Percentiles rank a stretch among this genome's conserved stretches.
Evolutionary conservation across 805 yeast genomes (phyloP).

Genomic region (Candida yuanshanica): DNA sequence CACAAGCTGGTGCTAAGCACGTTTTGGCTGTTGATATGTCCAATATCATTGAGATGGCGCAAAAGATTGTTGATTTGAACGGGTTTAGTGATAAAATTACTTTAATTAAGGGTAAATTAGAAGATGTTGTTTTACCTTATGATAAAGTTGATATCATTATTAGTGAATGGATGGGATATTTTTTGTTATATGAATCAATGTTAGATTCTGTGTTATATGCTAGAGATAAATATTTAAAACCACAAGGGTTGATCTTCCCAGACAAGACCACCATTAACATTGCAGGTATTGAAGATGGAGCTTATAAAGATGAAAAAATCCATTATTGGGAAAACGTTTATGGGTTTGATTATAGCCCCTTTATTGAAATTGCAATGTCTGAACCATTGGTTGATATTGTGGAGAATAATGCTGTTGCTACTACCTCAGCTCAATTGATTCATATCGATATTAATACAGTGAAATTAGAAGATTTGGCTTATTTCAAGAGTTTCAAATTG

Average conservation of each 20-base stretch:
- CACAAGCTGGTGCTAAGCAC: slow-evolving; percentile 97
- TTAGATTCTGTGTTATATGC: slow-evolving; percentile 93
- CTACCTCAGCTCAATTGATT: slow-evolving; percentile 65
- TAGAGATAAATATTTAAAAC: slow-evolving; percentile 75
- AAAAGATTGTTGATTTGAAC: slow-evolving; percentile 74
- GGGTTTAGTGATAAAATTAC: slow-evolving; percentile 86
- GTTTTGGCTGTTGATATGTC: slow-evolving; percentile 98
- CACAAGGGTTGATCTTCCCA: slow-evolving; percentile 82
- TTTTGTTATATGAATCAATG: slow-evolving; percentile 94
- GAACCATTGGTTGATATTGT: slow-evolving; percentile 98
- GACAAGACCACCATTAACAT: slow-evolving; percentile 86
- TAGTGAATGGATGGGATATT: slow-evolving; percentile 99
- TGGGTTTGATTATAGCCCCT: slow-evolving; percentile 94
- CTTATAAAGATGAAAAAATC: slow-evolving; percentile 86
- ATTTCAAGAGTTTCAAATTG: slow-evolving; percentile 61
- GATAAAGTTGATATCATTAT: slow-evolving; percentile 90
- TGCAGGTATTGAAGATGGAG: slow-evolving; percentile 90
- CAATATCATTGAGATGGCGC: slow-evolving; percentile 94
- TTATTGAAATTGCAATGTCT: slow-evolving; percentile 75
- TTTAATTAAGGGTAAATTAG: slow-evolving; percentile 85
- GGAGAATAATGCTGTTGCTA: slow-evolving; percentile 65
- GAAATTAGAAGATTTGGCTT: slow-evolving; percentile 73
- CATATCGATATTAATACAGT: slow-evolving; percentile 90
- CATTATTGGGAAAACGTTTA: slow-evolving; percentile 95
- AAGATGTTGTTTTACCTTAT: slow-evolving; percentile 83